Evolutionary conservation across 176 grass and related monocot species (phyloP).

Genomic region (Carex littledalei): DNA sequence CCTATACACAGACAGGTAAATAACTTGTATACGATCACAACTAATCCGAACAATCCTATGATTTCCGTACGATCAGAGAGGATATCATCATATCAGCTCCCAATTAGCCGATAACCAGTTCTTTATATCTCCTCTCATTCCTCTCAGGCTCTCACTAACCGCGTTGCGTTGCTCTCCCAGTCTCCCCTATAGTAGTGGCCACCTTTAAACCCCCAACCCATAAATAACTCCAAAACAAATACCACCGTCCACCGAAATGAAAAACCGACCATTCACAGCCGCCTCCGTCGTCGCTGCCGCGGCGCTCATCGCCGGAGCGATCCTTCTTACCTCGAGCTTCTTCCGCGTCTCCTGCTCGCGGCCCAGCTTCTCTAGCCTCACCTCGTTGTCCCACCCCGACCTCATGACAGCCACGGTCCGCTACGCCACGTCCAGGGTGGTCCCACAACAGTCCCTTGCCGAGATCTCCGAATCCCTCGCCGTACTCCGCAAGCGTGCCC

Average conservation of each 20-base stretch:
- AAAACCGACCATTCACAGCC: background rate
- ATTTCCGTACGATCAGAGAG: background rate
- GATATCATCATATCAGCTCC: background rate
- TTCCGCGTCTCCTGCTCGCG: background rate
- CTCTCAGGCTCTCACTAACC: background rate
- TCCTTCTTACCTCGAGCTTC: slow-evolving; percentile 30
- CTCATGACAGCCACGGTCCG: slow-evolving; percentile 19
- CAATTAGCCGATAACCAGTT: no score
- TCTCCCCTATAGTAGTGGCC: background rate
- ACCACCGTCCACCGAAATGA: background rate
- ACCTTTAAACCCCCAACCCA: background rate
- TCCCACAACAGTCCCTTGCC: slow-evolving; percentile 34
- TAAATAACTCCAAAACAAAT: background rate
- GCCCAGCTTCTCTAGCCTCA: background rate
- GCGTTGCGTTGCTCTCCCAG: background rate
- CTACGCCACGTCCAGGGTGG: slow-evolving; percentile 26
- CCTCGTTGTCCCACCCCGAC: slow-evolving; percentile 11
- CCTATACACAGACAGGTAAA: background rate
- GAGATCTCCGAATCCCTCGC: slow-evolving; percentile 47
- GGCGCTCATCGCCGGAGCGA: slow-evolving; percentile 38
- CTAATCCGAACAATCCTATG: background rate
- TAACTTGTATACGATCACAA: background rate
- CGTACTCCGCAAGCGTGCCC: slow-evolving; percentile 44
- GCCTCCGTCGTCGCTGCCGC: slow-evolving; percentile 7
- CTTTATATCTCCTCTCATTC: background rate